A percentile compares a stretch with the other conserved stretches of the same genome.
Evolutionary conservation across 345 rosid genomes (phyloP).

Genomic region (Boechera divaricarpa): DNA sequence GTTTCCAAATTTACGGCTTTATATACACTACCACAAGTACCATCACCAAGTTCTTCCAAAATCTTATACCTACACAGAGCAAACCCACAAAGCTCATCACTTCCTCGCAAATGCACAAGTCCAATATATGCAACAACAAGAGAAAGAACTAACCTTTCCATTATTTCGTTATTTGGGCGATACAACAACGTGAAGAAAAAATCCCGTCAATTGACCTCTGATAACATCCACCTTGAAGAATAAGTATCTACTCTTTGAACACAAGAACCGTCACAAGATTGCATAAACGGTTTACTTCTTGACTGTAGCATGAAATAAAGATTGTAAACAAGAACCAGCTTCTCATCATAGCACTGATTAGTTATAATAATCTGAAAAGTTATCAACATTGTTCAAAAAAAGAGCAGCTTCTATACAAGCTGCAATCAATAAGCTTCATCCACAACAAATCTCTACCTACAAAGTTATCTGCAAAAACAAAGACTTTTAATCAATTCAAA

Average conservation of each 20-base stretch:
- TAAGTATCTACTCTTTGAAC: conserved; percentile 58
- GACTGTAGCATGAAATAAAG: conserved; percentile 70
- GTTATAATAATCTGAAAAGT: conserved; percentile 51
- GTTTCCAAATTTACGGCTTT: conserved; percentile 80
- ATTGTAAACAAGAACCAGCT: conserved; percentile 51
- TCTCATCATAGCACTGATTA: conserved; percentile 60
- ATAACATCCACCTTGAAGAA: conserved; percentile 48
- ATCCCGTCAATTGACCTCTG: conserved; percentile 67
- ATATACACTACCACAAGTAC: conserved; percentile 94
- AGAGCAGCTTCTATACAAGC: conserved; percentile 77
- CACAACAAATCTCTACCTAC: conserved; percentile 29
- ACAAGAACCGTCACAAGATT: conserved; percentile 48
- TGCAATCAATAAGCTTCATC: conserved; percentile 66
- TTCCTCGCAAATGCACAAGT: background rate
- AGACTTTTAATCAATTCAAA: too few relatives aligned
- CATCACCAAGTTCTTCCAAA: conserved; percentile 92
- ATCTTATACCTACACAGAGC: conserved; percentile 65
- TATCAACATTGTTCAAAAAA: conserved; percentile 66
- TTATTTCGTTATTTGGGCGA: conserved; percentile 45
- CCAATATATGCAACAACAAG: conserved; percentile 29
- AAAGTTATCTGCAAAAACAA: conserved; percentile 4
- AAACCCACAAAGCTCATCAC: conserved; percentile 1
- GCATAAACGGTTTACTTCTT: conserved; percentile 55
- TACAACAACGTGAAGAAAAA: conserved; percentile 40
- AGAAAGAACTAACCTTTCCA: conserved; percentile 74